Evolutionary conservation across 202 grass and related monocot genomes (phyloP), one percentile per base, ranked within the genome.

Genomic region (Digitaria exilis): DNA sequence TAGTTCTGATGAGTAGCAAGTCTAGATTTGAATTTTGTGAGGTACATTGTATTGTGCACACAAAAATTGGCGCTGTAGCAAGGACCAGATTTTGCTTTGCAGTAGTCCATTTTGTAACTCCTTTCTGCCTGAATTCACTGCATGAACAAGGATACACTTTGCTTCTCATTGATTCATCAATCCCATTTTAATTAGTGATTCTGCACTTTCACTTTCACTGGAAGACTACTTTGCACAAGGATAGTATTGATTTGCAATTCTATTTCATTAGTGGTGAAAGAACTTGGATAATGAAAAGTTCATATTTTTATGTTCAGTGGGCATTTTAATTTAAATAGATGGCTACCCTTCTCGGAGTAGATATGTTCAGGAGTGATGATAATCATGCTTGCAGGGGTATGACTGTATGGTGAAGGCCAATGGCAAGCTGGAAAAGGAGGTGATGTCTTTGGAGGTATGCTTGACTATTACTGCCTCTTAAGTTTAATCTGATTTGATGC

Each of bases 401-500:
- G 76, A 80, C 21, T 85, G 43, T 56, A 73, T 87, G 77, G 11
- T 85, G 63, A 86, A 76, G 60, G 77, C 76, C 30, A 79, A 89
- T 73, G 54, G 14, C n/a, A 91, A 89, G 50, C 76, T 94, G 76
- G 83, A 91, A 73, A 70, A 85, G 30, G 73, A 87, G 14, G 48
- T 86, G 43, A 17, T 80, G 12, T 81, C 55, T 54, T 72, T 89
- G 81, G 83, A 91, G 92, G 92, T 86, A 77, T 30, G 77, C 89
- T 82, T 57, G 28, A 80, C 16, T 42, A 10, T 42, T 62, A 31
- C 8, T 58, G 49, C 3, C 52, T 80, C 42, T 37, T 45, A 69
- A 61, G 12, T 70, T 64, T 17, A 56, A 73, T 25, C 12, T 58
- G 48, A 65, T 73, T 70, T 37, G 46, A 45, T 25, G 9, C 19